Base-by-base conservation (phyloP, 2,329 filamentous ascomycete species). In the Hypoxylon rubiginosum region DNA sequence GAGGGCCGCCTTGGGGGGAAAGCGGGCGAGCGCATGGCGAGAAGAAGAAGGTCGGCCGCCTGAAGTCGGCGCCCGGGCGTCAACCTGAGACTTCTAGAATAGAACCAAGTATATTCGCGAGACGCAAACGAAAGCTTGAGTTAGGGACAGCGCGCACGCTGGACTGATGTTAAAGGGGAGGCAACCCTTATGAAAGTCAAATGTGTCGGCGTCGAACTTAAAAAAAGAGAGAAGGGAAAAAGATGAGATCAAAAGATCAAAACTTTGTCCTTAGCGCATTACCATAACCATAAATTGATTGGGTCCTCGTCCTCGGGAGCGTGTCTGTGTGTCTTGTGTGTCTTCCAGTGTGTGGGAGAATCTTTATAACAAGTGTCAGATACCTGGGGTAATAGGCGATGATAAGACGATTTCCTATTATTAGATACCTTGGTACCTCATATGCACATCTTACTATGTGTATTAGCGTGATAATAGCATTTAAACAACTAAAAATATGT, bases 1-100 rank as follows among this genome's bases (percentile, higher is more conserved):
- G 81, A 82, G 8, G 78, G 79, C 58, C 82, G 80, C 62, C 82
- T 79, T 60, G 80, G 79, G 43, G 80, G 79, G 62, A 83, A 82
- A 32, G 76, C 76, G 34, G 80, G 77, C 66, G 80, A 78, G 64
- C 79, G 75, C 76, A 82, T 78, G 63, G 68, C 73, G 67, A 69
- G 64, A 50, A 64, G 63, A 68, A 67, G 6, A 43, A 19, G 39
- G 67, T 62, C 66, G 67, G 68, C 59, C 68, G 64, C 69, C 70
- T 64, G 32, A 62, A 57, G 68, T 67, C 41, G 67, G 68, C 67
- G 72, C 71, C 66, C 68, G 55, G 49, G 62, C 68, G 69, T 71
- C 60, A 50, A 62, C 52, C 63, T 50, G 52, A 32, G 50, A 21
- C 59, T 59, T 32, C 19, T n/a, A 51, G 11, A 54, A 64, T 56